Percentiles rank a stretch among this genome's conserved stretches.
These are phyloP conservation scores for Ceriops decandra DNA, from an alignment of 345 rosid genomes.

Conservation along the genomic window DNA sequence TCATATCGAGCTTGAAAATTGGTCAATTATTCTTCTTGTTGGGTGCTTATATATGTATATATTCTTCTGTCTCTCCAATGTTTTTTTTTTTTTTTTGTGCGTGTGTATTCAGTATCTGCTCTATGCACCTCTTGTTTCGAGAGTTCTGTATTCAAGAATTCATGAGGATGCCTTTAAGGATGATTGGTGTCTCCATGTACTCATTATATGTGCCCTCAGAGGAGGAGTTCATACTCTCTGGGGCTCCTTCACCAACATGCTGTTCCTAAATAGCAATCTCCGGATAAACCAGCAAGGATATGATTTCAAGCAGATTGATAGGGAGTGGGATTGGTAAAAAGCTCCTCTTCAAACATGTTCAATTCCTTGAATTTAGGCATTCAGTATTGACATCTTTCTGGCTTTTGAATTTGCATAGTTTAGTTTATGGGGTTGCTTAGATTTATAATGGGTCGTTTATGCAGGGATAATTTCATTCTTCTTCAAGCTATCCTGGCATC, in stretches of 20 bases:
- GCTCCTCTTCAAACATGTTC: not conserved
- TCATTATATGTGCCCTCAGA: slow-evolving; percentile 50
- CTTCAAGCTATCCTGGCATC: slow-evolving; percentile 73
- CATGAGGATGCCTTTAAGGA: slow-evolving; percentile 37
- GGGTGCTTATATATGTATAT: not conserved
- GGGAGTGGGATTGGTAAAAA: slow-evolving; percentile 85
- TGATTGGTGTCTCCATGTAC: slow-evolving; percentile 64
- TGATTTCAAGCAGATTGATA: slow-evolving; percentile 86
- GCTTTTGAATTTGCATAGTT: not conserved
- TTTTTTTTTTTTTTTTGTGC: not conserved
- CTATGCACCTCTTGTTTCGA: slow-evolving; percentile 64
- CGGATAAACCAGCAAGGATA: slow-evolving; percentile 60
- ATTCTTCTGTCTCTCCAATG: slow-evolving; percentile 6
- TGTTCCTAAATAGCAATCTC: slow-evolving; percentile 49
- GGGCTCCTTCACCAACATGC: slow-evolving; percentile 54
- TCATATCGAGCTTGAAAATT: not conserved
- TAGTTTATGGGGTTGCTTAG: not conserved
- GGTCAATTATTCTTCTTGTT: not conserved
- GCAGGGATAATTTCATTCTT: slow-evolving; percentile 89
- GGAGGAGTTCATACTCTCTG: slow-evolving; percentile 29
- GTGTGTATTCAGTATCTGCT: slow-evolving; percentile 56
- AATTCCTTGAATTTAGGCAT: not conserved
- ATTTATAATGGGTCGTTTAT: slow-evolving; percentile 4
- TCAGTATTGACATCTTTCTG: no score
- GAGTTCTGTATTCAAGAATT: slow-evolving; percentile 45